These are phyloP conservation scores for Teunomyces panamensis DNA, from an alignment of 805 yeast species.

Conservation along the genomic window DNA sequence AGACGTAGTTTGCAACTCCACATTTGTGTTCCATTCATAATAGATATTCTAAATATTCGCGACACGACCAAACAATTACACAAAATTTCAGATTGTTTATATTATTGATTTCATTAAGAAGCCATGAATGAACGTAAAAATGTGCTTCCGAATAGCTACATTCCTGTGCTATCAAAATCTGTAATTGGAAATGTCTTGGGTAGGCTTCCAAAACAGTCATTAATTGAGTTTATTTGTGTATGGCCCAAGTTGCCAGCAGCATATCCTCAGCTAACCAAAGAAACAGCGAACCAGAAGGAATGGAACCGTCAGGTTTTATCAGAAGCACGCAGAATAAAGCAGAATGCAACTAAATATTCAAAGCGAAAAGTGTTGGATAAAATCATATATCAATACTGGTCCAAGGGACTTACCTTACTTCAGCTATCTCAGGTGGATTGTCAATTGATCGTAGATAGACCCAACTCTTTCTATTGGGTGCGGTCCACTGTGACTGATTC, in stretches of 20 bases:
- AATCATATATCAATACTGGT: conserved; percentile 51
- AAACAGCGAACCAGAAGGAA: conserved; percentile 17
- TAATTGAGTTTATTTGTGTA: conserved; percentile 27
- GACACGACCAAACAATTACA: background rate
- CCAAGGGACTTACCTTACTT: conserved; percentile 54
- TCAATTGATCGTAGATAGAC: conserved; percentile 59
- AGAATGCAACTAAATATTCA: conserved; percentile 13
- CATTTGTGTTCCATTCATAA: too few relatives aligned
- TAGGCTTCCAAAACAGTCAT: conserved; percentile 30
- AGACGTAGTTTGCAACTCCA: too few relatives aligned
- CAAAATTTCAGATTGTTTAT: background rate
- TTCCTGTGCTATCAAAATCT: conserved; percentile 28
- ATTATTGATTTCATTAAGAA: background rate
- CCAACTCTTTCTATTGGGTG: conserved; percentile 46
- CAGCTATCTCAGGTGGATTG: conserved; percentile 74
- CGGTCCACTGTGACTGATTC: conserved; percentile 45
- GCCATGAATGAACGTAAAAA: conserved; percentile 16
- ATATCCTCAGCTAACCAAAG: conserved; percentile 16
- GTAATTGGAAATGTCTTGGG: conserved; percentile 19
- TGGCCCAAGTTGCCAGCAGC: conserved; percentile 34
- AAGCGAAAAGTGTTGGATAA: conserved; percentile 40
- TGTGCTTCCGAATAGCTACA: conserved; percentile 38
- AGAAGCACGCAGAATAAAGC: conserved; percentile 13
- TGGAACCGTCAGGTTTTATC: conserved; percentile 17
- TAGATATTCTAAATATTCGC: background rate